phyloP scores from a whole-genome alignment of 78 protist species.

The Monosiga brevicollis region DNA sequence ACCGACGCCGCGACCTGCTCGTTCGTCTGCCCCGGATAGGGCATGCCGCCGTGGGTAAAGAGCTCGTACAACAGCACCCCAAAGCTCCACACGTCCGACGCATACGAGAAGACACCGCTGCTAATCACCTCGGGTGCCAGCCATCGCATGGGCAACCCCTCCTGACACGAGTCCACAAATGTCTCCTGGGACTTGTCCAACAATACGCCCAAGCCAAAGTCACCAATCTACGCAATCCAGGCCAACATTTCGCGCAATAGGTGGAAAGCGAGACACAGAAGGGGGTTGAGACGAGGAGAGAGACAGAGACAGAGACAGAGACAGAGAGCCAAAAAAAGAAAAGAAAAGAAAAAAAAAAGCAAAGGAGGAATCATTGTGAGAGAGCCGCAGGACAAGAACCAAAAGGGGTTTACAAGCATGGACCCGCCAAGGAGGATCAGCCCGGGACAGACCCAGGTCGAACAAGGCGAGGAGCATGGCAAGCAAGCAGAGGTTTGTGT shows the following conservation, averaged over 20 bases:
- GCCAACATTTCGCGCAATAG: neutral
- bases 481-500: neutral
- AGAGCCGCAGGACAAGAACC: neutral
- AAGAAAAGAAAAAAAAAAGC: neutral
- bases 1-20: too few relatives aligned
- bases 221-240: neutral
- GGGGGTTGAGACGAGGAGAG: neutral
- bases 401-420: neutral
- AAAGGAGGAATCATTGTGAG: neutral
- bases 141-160: too few relatives aligned
- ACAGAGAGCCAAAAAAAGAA: too few relatives aligned
- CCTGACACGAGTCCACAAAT: too few relatives aligned
- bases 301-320: neutral
- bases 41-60: too few relatives aligned
- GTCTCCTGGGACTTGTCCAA: too few relatives aligned
- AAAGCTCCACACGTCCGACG: too few relatives aligned
- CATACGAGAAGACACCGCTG: too few relatives aligned
- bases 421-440: neutral
- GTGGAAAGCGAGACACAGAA: neutral
- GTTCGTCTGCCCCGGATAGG: too few relatives aligned
- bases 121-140: too few relatives aligned
- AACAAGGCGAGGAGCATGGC: slow-evolving; percentile 12
- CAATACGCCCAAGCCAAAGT: too few relatives aligned
- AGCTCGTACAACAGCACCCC: too few relatives aligned
- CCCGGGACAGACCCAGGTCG: neutral